Evolutionary conservation across 192 early-diverging fungal species (phyloP), one percentile per base, ranked within the genome.

Genomic region (Coemansia sp.): DNA sequence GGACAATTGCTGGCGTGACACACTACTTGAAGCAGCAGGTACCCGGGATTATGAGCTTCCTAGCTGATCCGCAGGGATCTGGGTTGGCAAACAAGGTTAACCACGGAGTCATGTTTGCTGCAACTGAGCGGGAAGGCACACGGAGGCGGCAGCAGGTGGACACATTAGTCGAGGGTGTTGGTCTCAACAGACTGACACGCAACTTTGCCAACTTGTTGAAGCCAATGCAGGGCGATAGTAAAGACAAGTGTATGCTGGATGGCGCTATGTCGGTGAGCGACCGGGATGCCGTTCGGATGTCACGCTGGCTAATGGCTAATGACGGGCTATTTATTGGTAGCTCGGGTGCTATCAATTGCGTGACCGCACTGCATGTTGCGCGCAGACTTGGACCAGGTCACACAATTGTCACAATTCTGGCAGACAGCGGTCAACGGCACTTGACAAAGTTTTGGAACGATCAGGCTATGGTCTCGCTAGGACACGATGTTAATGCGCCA

Each of bases 91-190:
- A 96, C 82, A 92, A 91, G 58, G 87, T 98, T 71, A 92, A 92
- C 66, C 88, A 93, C 73, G 88, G 88, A 49, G 85, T 95, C 65
- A 89, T 98, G 92, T 98, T 93, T 78, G 82, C 93, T 4, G 83
- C 85, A 1, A 86, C 83, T 1, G 95, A 98, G 67, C 84, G 86
- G 36, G 97, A 98, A 67, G 97, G 97, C 8, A 90, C 84, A 6
- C 74, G 97, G 23, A 83, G 84, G 49, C 87, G 97, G 7, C 94
- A 98, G 74, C 97, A 98, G 68, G 91, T 97, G n/a, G 97, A 98
- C 66, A 90, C 97, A 26, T 84, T 98, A 23, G 93, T 98, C 0
- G 97, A 98, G 77, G 97, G 97, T 5, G 86, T 98, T 7, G 97
- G 97, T 1, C 88, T 97, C 61, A 98, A 97, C 76, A 86, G 97